phyloP scores from a whole-genome alignment of 129 eudicot genomes.

The Flaveria robusta region DNA sequence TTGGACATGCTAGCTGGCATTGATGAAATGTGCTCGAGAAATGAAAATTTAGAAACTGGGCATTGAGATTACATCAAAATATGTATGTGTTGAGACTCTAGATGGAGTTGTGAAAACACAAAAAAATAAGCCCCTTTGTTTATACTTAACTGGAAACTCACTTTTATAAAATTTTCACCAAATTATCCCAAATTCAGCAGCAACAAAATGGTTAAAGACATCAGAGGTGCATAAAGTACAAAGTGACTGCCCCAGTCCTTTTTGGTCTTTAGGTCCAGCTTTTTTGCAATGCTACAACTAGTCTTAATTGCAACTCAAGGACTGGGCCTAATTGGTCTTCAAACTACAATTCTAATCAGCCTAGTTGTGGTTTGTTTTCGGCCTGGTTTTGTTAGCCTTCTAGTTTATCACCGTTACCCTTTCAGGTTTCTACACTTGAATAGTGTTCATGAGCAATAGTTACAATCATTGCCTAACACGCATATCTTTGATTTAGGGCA shows the following conservation, averaged over 20 bases:
- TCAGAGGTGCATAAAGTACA: not conserved
- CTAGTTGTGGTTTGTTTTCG: not conserved
- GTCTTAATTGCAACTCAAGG: not conserved
- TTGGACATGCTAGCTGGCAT: not conserved
- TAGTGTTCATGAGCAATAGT: not conserved
- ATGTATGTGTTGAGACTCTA: not conserved
- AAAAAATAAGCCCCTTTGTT: not conserved
- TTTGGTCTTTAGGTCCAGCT: too few species aligned
- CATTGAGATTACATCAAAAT: not conserved
- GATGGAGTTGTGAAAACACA: not conserved
- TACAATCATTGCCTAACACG: not conserved
- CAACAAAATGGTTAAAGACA: not conserved
- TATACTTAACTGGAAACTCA: not conserved
- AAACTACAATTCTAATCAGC: not conserved
- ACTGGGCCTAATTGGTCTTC: not conserved
- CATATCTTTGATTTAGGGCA: conserved; percentile 52
- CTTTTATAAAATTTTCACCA: not conserved
- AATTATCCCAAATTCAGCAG: not conserved
- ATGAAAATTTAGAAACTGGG: not conserved
- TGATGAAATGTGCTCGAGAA: not conserved
- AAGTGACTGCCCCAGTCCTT: not conserved
- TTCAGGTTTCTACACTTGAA: not conserved
- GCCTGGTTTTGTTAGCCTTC: not conserved
- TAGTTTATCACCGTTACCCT: not conserved
- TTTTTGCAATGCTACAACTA: not conserved